These are phyloP conservation scores for Arabis hirsuta DNA, from an alignment of 345 rosid species.

Conservation along the genomic window DNA sequence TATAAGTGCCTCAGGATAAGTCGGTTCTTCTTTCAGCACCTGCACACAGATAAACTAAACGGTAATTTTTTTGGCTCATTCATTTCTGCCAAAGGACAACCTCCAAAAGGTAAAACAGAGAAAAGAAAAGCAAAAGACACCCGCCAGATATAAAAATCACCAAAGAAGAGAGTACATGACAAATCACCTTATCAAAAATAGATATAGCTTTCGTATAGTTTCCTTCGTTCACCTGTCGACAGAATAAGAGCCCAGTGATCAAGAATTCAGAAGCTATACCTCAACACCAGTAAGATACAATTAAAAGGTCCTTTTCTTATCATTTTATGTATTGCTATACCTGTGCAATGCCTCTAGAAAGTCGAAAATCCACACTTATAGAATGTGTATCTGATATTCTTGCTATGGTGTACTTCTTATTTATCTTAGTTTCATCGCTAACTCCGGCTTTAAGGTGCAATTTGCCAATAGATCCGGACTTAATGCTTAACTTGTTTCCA, in stretches of 20 bases:
- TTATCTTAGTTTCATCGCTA: slow-evolving; percentile 55
- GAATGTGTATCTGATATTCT: slow-evolving; percentile 74
- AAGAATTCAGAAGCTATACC: slow-evolving; percentile 14
- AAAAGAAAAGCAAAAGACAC: slow-evolving; percentile 5
- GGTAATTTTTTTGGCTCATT: not conserved
- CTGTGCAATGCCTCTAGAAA: slow-evolving; percentile 98
- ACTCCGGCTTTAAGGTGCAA: slow-evolving; percentile 49
- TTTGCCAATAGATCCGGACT: slow-evolving; percentile 53
- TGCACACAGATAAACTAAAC: slow-evolving; percentile 37
- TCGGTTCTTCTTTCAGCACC: slow-evolving; percentile 88
- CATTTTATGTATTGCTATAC: slow-evolving; percentile 42
- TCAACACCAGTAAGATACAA: slow-evolving; percentile 19
- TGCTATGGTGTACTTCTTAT: slow-evolving; percentile 63
- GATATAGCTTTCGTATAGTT: slow-evolving; percentile 81
- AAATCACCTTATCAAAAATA: slow-evolving; percentile 83
- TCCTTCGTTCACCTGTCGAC: slow-evolving; percentile 93
- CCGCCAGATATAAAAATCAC: slow-evolving; percentile 21
- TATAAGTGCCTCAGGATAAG: slow-evolving; percentile 89
- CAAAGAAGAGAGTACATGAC: slow-evolving; percentile 18
- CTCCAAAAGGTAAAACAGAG: slow-evolving; percentile 10
- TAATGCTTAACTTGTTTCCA: slow-evolving; percentile 49
- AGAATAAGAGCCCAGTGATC: slow-evolving; percentile 29
- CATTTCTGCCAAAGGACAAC: slow-evolving; percentile 19
- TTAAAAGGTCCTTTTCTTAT: not conserved
- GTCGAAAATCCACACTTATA: slow-evolving; percentile 87